Conservation (phyloP, 2,329 filamentous ascomycete species). For the Xylariales sp. region DNA sequence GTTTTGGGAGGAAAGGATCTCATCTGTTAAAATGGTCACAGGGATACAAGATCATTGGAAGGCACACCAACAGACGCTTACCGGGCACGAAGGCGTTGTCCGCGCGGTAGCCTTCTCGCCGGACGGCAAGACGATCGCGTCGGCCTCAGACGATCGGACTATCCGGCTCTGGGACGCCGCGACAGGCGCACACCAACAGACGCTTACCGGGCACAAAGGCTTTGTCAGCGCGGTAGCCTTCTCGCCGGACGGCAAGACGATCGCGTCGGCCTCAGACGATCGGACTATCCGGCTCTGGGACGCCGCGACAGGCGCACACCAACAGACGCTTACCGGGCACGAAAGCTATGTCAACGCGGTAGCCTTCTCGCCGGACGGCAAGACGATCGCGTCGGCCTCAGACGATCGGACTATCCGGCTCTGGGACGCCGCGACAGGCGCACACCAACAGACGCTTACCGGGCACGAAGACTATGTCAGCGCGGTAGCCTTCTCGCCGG, state of each 20-base stretch:
- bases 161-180: background rate
- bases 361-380: background rate
- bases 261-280: background rate
- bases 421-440: background rate
- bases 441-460: background rate
- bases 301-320: background rate
- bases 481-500: background rate
- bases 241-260: background rate
- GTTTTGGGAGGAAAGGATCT: background rate
- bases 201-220: background rate
- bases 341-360: background rate
- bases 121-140: background rate
- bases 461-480: background rate
- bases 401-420: background rate
- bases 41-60: background rate
- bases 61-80: background rate
- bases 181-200: background rate
- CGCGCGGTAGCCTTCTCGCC: background rate
- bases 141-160: background rate
- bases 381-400: background rate
- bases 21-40: background rate
- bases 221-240: background rate
- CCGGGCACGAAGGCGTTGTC: background rate
- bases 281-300: background rate
- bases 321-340: background rate